Evolutionary conservation across 108 stramenopile genomes (phyloP).

Genomic region (Heterococcus sp.): DNA sequence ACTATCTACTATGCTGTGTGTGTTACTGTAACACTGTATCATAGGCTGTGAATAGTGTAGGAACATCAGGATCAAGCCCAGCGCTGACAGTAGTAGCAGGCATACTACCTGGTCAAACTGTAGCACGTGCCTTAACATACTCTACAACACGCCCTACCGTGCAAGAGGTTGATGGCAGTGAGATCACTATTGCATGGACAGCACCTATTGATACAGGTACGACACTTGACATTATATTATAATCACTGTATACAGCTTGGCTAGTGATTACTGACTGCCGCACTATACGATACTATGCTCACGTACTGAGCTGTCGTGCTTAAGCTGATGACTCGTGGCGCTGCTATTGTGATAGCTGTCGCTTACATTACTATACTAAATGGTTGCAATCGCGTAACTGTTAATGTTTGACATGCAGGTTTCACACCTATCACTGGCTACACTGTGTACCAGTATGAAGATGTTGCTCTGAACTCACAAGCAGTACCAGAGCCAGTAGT

Average conservation of each 20-base stretch:
- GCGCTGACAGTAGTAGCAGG: constrained; percentile 65
- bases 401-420: too few species aligned
- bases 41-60: constrained; percentile 64
- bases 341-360: too few species aligned
- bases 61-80: constrained; percentile 65
- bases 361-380: too few species aligned
- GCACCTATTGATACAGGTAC: constrained; percentile 44
- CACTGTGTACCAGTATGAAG: constrained; percentile 64
- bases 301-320: too few species aligned
- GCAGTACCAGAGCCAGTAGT: constrained; percentile 66
- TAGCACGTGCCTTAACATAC: constrained; percentile 8
- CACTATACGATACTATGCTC: too few species aligned
- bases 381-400: too few species aligned
- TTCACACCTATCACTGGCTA: constrained; percentile 73
- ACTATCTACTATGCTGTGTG: background rate
- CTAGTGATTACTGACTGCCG: too few species aligned
- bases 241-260: too few species aligned
- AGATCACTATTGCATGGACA: constrained; percentile 62
- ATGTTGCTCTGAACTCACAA: constrained; percentile 61
- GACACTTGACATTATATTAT: too few species aligned
- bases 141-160: constrained; percentile 45
- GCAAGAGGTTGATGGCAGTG: constrained; percentile 58
- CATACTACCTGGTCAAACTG: constrained; percentile 48
- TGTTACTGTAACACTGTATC: constrained; percentile 17
- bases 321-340: too few species aligned